Evolutionary conservation across 2,329 filamentous ascomycete genomes (phyloP), one percentile per base, ranked within the genome.

Genomic region (Colletotrichum salicis): DNA sequence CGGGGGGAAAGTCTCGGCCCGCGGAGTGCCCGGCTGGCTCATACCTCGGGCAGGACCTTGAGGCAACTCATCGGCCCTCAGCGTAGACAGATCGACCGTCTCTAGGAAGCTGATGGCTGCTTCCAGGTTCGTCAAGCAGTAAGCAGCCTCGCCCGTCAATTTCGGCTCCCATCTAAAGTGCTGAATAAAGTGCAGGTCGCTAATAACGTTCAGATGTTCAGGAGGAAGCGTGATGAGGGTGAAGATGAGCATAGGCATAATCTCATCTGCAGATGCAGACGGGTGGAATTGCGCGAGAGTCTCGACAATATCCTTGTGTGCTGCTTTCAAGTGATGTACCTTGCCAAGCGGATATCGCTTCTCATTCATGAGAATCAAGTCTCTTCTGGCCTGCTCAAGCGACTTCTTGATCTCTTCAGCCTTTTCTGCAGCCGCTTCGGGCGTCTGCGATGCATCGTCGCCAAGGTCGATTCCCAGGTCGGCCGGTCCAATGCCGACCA

Each of bases 221-320:
- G 95, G 93, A 0, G 94, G 92, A 56, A 95, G 92, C 3, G 95
- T 98, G 79, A 99, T 97, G 72, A 99, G 88, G 0, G 95, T 94
- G 83, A 97, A 99, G 73, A 99, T 99, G 74, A 99, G 88, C 81
- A 97, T 97, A 0, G 96, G 96, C 80, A 99, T 91, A 66, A 99
- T 97, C 82, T 98, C 96, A 79, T 99, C 96, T 3, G 96, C 96
- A 1, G 96, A 98, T 1, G 96, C 97, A 0, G 95, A 91, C 22
- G 89, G 90, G 73, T 91, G 90, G 71, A 92, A 91, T 76, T 90
- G 86, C 4, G 89, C 87, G 60, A 92, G 81, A 1, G 95, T 95
- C 80, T 98, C 96, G 60, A 99, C 96, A 74, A 99, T 98, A 74
- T 92, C 93, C 84, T 97, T 97, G 81, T 98, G 96, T 3, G 94